phyloP scores from a whole-genome alignment of 2,329 filamentous ascomycete genomes.

The Curvularia spicifera region DNA sequence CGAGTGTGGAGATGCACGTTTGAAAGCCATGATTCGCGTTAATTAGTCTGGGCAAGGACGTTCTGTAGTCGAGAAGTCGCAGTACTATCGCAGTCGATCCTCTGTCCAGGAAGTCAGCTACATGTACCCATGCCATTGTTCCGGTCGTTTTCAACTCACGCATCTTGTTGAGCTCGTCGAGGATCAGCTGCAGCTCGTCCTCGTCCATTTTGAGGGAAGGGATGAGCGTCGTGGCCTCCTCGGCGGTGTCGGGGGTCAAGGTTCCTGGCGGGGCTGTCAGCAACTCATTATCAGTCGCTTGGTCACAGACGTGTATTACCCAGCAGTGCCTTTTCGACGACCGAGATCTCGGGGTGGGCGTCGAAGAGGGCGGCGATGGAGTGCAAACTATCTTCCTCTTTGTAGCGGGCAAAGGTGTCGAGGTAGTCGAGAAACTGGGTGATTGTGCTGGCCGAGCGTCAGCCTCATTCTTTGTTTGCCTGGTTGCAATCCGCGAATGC shows the following conservation, averaged over 20 bases:
- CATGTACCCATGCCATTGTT: not conserved
- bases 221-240: constrained; percentile 96
- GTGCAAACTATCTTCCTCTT: constrained; percentile 91
- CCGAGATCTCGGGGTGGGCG: constrained; percentile 78
- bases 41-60: not conserved
- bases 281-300: not conserved
- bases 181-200: constrained; percentile 82
- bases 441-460: constrained; percentile 66
- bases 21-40: not conserved
- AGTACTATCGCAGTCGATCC: constrained; percentile 35
- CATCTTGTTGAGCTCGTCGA: constrained; percentile 90
- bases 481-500: not conserved
- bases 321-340: constrained; percentile 92
- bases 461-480: constrained; percentile 15
- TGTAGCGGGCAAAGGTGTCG: constrained; percentile 93
- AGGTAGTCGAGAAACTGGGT: constrained; percentile 91
- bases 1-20: not conserved
- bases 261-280: constrained; percentile 66
- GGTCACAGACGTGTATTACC: constrained; percentile 56
- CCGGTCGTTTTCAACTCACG: constrained; percentile 46
- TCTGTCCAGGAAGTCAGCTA: constrained; percentile 33
- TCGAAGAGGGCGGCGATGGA: constrained; percentile 89
- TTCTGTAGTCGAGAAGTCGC: not conserved
- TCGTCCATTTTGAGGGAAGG: constrained; percentile 92
- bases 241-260: constrained; percentile 87